phyloP scores from a whole-genome alignment of 2,329 filamentous ascomycete species.

The Cordyceps cicadae region DNA sequence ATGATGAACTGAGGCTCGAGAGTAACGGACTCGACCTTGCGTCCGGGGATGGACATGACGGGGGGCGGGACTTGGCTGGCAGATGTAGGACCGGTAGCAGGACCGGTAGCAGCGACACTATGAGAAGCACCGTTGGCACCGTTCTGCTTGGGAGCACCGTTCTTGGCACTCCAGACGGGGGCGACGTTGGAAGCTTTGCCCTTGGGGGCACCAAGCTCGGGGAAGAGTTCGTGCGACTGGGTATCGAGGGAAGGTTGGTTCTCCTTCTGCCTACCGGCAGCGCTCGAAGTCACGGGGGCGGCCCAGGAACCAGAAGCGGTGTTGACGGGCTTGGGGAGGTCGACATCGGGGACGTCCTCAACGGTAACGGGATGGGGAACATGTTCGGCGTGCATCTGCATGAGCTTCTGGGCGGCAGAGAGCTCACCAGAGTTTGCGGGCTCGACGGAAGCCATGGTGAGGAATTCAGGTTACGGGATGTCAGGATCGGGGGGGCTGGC shows the following conservation, averaged over 20 bases:
- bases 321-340: constrained; percentile 50
- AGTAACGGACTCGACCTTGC: constrained; percentile 67
- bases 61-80: constrained; percentile 32
- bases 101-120: constrained; percentile 56
- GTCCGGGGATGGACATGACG: constrained; percentile 70
- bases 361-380: constrained; percentile 55
- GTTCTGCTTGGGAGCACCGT: constrained; percentile 44
- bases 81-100: constrained; percentile 37
- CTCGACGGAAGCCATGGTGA: constrained; percentile 34
- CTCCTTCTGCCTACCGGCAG: constrained; percentile 61
- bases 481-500: constrained; percentile 11
- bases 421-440: constrained; percentile 29
- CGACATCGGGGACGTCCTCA: constrained; percentile 76
- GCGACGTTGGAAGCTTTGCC: constrained; percentile 60
- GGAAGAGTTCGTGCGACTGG: constrained; percentile 84
- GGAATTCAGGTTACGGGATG: constrained; percentile 8
- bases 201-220: constrained; percentile 68
- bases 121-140: constrained; percentile 47
- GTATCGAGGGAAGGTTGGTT: constrained; percentile 56
- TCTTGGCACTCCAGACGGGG: constrained; percentile 71
- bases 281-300: constrained; percentile 50
- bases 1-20: constrained; percentile 70
- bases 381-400: constrained; percentile 51
- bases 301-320: constrained; percentile 39
- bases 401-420: constrained; percentile 53